These are phyloP conservation scores for Pelargonium australe DNA, from an alignment of 441 rosid species.

Conservation along the genomic window DNA sequence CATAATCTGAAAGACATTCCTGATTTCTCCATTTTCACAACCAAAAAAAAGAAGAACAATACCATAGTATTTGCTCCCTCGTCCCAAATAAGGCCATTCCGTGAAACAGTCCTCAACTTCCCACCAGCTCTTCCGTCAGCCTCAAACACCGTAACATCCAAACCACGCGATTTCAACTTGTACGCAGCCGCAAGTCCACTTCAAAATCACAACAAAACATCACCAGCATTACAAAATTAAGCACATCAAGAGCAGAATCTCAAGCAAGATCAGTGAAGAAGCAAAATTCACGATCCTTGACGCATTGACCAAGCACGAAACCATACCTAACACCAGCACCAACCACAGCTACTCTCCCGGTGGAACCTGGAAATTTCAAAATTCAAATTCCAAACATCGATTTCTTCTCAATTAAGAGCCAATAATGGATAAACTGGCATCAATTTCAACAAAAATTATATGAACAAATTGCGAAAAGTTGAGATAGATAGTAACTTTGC, in stretches of 20 bases:
- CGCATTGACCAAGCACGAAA: background rate
- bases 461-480: background rate
- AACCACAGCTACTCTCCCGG: conserved; percentile 69
- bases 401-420: background rate
- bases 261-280: background rate
- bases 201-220: conserved; percentile 18
- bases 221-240: conserved; percentile 10
- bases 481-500: conserved; percentile 4
- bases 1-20: background rate
- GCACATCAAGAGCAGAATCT: background rate
- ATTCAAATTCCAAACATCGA: conserved; percentile 8
- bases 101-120: conserved; percentile 61
- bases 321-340: conserved; percentile 85
- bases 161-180: conserved; percentile 72
- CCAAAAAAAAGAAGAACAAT: background rate
- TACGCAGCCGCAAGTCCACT: conserved; percentile 92
- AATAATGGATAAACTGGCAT: background rate
- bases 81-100: conserved; percentile 69
- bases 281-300: background rate
- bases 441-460: background rate
- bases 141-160: conserved; percentile 74
- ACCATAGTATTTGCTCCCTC: conserved; percentile 98
- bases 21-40: background rate
- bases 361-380: conserved; percentile 34
- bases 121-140: conserved; percentile 84